Evolutionary conservation across 73 alveolate species (phyloP).

Genomic region (Symbiodinium pilosum): DNA sequence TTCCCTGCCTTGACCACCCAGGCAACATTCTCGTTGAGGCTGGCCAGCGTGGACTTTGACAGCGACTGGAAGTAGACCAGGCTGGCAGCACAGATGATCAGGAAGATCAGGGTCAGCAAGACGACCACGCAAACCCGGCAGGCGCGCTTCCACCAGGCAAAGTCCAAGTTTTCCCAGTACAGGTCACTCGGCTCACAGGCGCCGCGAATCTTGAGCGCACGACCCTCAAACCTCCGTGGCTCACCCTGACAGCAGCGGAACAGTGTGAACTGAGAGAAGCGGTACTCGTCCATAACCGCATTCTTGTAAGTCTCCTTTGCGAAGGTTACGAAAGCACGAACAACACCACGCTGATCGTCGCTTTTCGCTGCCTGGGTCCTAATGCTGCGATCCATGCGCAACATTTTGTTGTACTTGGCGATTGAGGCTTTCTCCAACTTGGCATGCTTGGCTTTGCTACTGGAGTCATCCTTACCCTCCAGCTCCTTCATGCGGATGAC

Average conservation of each 20-base stretch:
- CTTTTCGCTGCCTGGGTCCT: slow-evolving; percentile 36
- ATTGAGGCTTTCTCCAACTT: slow-evolving; percentile 13
- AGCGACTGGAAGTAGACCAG: slow-evolving; percentile 87
- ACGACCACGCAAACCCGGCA: slow-evolving; percentile 55
- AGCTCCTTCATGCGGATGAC: slow-evolving; percentile 69
- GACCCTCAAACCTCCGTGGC: slow-evolving; percentile 32
- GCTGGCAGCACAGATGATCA: slow-evolving; percentile 60
- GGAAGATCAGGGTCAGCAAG: slow-evolving; percentile 43
- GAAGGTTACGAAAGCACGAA: slow-evolving; percentile 78
- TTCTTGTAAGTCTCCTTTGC: slow-evolving; percentile 40
- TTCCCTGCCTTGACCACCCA: slow-evolving; percentile 74
- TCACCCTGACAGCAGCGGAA: slow-evolving; percentile 82
- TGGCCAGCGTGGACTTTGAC: slow-evolving; percentile 63
- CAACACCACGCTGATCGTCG: slow-evolving; percentile 77
- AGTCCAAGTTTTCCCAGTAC: slow-evolving; percentile 88
- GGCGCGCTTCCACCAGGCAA: slow-evolving; percentile 55
- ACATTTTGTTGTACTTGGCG: slow-evolving; percentile 35
- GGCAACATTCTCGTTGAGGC: slow-evolving; percentile 19
- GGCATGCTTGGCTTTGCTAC: slow-evolving; percentile 14
- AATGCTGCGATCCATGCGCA: slow-evolving; percentile 30
- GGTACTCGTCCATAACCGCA: slow-evolving; percentile 33
- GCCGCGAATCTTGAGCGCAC: slow-evolving; percentile 1
- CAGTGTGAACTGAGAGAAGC: slow-evolving; percentile 42
- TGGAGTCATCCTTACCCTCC: slow-evolving; percentile 67
- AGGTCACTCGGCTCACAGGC: slow-evolving; percentile 72